Percentiles rank a stretch among this genome's conserved stretches.
Conservation (phyloP, 306 rosid genomes). For the Pterocarpus santalinus region DNA sequence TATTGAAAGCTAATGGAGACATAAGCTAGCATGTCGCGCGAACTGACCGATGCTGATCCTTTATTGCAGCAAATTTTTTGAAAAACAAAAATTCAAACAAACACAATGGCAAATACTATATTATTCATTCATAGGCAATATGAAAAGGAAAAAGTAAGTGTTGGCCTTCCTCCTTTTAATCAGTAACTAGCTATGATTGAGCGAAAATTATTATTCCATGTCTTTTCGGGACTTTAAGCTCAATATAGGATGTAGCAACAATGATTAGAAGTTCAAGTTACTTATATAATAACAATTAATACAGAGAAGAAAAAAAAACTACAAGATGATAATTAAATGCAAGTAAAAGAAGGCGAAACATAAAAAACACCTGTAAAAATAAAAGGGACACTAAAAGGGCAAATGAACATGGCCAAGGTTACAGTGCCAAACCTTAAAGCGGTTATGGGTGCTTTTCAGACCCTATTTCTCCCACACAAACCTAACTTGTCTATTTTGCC, state of each 20-base stretch:
- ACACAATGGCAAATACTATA: not conserved
- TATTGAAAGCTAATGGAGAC: not conserved
- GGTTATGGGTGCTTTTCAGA: conserved; percentile 66
- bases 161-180: not conserved
- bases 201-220: not conserved
- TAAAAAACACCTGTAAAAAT: conserved; percentile 60
- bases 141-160: not conserved
- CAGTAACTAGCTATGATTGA: not conserved
- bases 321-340: not conserved
- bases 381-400: conserved; percentile 56
- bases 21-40: not conserved
- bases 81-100: not conserved
- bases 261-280: conserved; percentile 19
- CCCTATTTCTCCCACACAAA: conserved; percentile 49
- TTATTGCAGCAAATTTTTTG: not conserved
- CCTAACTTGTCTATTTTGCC: conserved; percentile 58
- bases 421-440: conserved; percentile 66
- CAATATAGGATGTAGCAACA: not conserved
- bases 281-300: not conserved
- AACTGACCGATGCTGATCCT: conserved; percentile 5
- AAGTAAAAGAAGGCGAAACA: conserved; percentile 48
- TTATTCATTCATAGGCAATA: not conserved
- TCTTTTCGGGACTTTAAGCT: not conserved
- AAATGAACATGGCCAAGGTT: conserved; percentile 54
- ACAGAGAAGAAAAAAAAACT: not conserved